Evolutionary conservation across 306 rosid genomes (phyloP).

Genomic region (Vigna hirtella): DNA sequence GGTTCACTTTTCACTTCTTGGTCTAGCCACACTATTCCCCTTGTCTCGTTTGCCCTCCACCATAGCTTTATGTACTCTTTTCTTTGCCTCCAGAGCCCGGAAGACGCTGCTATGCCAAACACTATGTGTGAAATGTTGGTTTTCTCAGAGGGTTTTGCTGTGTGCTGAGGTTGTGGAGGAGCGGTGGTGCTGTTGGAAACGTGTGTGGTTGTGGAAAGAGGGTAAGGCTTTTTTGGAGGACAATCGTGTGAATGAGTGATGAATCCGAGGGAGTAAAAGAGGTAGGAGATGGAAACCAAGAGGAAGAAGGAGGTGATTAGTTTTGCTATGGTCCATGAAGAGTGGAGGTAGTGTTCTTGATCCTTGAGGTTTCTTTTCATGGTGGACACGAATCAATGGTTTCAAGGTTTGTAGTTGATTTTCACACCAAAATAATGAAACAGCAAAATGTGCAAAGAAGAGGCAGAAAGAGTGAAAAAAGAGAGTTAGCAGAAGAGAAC

Average conservation of each 20-base stretch:
- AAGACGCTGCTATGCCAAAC: conserved; percentile 70
- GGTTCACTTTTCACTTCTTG: conserved; percentile 41
- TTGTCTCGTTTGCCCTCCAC: conserved; percentile 66
- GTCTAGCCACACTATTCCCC: conserved; percentile 72
- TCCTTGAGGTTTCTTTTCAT: conserved; percentile 53
- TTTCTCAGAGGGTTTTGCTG: conserved; percentile 22
- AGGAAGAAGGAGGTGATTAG: conserved; percentile 42
- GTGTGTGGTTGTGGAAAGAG: background rate
- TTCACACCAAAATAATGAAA: background rate
- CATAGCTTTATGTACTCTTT: conserved; percentile 69
- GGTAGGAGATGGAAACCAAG: conserved; percentile 41
- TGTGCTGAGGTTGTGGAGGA: background rate
- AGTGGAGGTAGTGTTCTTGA: conserved; percentile 42
- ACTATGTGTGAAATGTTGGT: conserved; percentile 72
- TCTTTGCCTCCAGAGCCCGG: conserved; percentile 62
- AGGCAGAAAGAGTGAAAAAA: background rate
- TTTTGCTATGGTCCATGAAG: conserved; percentile 50
- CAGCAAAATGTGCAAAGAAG: background rate
- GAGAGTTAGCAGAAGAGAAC: background rate
- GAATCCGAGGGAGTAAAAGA: conserved; percentile 50
- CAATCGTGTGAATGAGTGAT: conserved; percentile 35
- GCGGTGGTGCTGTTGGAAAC: background rate
- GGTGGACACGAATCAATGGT: conserved; percentile 1
- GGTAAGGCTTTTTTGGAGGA: background rate
- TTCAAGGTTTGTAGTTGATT: conserved; percentile 7